Evolutionary conservation across 164 flowering plant genomes (phyloP).

Genomic region (Echeveria elegans): DNA sequence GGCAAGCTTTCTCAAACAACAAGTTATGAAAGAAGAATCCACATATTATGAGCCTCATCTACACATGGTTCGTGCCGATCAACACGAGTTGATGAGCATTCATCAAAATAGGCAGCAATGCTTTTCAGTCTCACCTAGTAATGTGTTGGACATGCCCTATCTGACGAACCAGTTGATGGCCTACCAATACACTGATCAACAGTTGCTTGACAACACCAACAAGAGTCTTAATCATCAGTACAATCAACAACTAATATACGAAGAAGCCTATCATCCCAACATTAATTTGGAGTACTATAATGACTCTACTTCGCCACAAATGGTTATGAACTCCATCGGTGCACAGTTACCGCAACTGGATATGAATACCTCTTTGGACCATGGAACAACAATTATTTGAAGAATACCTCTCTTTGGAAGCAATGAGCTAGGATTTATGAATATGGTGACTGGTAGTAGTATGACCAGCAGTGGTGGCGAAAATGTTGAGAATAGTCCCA

Average conservation of each 20-base stretch:
- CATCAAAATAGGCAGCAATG: background rate
- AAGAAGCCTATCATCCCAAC: background rate
- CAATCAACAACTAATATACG: background rate
- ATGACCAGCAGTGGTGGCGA: background rate
- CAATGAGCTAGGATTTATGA: constrained; percentile 6
- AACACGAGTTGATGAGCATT: background rate
- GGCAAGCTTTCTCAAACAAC: background rate
- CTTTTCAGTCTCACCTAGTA: background rate
- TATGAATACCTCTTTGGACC: background rate
- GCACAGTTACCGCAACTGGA: background rate
- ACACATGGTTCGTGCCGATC: background rate
- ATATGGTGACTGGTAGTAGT: background rate
- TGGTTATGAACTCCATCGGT: background rate
- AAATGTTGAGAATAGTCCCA: background rate
- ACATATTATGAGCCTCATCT: background rate
- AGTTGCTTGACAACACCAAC: background rate
- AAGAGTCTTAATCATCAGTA: background rate
- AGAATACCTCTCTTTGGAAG: constrained; percentile 1
- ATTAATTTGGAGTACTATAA: background rate
- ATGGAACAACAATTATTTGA: background rate
- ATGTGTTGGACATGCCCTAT: background rate
- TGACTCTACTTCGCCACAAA: background rate
- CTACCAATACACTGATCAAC: background rate
- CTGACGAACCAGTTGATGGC: background rate
- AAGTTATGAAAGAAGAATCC: constrained; percentile 3